A percentile compares a stretch with the other conserved stretches of the same genome.
Conservation (phyloP, 2,329 filamentous ascomycete species). For the Fragosphaeria purpurea region DNA sequence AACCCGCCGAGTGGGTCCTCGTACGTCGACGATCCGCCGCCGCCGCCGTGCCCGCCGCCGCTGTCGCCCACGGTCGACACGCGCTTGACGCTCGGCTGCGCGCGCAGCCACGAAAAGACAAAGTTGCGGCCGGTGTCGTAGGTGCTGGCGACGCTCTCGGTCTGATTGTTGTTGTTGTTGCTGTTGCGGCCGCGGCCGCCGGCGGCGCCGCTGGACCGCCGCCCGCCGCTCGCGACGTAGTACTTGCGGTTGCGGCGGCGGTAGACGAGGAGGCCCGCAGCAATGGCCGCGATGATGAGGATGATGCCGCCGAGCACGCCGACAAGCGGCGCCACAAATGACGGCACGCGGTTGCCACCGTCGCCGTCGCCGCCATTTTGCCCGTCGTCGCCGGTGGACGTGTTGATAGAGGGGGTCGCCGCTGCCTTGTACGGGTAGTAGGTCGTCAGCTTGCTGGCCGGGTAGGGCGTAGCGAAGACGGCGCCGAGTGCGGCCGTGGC, state of each 20-base stretch:
- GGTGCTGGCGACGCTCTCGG: slow-evolving; percentile 29
- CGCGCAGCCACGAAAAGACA: slow-evolving; percentile 43
- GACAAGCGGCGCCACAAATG: slow-evolving; percentile 51
- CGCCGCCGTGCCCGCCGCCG: too few species aligned
- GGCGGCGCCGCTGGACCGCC: not conserved
- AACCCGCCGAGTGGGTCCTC: slow-evolving; percentile 1
- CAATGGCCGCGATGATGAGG: slow-evolving; percentile 40
- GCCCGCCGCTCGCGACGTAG: slow-evolving; percentile 22
- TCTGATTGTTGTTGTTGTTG: slow-evolving; percentile 7
- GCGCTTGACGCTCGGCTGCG: slow-evolving; percentile 32
- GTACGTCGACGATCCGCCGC: slow-evolving; percentile 20
- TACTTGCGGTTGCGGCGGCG: slow-evolving; percentile 31
- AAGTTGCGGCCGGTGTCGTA: slow-evolving; percentile 37
- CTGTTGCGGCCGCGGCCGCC: slow-evolving; percentile 17
- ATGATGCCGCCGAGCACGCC: slow-evolving; percentile 52
- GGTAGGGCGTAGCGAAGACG: slow-evolving; percentile 47
- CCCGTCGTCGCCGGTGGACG: not conserved
- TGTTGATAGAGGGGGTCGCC: slow-evolving; percentile 17
- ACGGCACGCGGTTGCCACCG: slow-evolving; percentile 32
- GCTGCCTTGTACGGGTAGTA: slow-evolving; percentile 50
- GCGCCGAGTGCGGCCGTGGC: slow-evolving; percentile 33
- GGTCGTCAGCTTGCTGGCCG: slow-evolving; percentile 42
- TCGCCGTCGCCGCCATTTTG: not conserved
- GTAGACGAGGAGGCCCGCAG: slow-evolving; percentile 43
- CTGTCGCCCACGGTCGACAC: slow-evolving; percentile 28